Evolutionary conservation across 352 stramenopile genomes (phyloP), one percentile per base, ranked within the genome.

Genomic region (Pythium sukuiense): DNA sequence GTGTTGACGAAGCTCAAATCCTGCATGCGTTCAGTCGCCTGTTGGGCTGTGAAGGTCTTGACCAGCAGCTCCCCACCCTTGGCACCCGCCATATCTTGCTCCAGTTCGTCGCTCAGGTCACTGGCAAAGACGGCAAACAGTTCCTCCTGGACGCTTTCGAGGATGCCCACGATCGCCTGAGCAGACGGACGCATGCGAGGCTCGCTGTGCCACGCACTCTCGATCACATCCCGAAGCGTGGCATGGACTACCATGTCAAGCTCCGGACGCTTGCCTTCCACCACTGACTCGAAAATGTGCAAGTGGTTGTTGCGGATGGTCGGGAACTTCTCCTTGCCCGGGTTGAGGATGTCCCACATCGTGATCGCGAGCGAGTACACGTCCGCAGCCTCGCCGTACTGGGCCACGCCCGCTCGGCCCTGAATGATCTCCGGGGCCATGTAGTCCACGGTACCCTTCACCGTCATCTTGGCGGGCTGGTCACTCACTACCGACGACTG

Each of bases 381-480:
- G 43, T 93, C 87, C 0, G 86, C 83, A n/a, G 76, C 77, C 60
- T 93, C 80, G 20, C 64, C 81, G 65, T 93, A 95, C n/a, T 55
- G 32, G 8, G 77, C 82, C 1, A 79, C 18, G 0, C 80, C 83
- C 2, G 67, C 75, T 20, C 79, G 79, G 13, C 82, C 80, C 3
- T 90, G 82, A 55, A 95, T 90, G 55, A 95, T 73, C 37, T 95
- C 85, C 5, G 85, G 85, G 2, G 86, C 85, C 86, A 95, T 95
- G 70, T 92, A 92, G 50, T 88, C 78, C 4, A 90, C 83, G 0
- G 85, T 92, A 2, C 86, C 86, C 0, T 39, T 39, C 29, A 64
- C 32, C 6, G 72, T 55, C 52, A 58, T 55, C 12, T 43, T 26
- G 5, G 24, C 14, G 5, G 20, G 54, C 64, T 24, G 67, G 53